Percentiles rank a stretch among this genome's conserved stretches.
Conservation (phyloP, 768 basidiomycete species). For the Sutorius australiensis region DNA sequence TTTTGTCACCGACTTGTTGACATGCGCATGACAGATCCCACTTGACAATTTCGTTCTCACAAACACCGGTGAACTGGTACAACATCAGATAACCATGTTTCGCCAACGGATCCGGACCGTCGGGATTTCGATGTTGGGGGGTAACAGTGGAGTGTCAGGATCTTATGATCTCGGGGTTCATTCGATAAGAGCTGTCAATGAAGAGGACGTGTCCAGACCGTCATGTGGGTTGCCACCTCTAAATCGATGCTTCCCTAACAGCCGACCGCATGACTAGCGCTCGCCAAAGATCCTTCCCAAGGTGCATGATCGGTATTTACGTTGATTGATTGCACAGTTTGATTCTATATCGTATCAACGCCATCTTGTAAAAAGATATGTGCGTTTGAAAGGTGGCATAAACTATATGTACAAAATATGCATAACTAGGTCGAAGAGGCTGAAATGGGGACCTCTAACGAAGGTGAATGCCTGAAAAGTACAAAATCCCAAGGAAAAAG, state of each 20-base stretch:
- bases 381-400: constrained; percentile 8
- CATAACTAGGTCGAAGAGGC: constrained; percentile 2
- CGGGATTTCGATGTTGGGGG: constrained; percentile 85
- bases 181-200: constrained; percentile 76
- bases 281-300: constrained; percentile 27
- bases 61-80: constrained; percentile 66
- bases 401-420: constrained; percentile 26
- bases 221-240: constrained; percentile 24
- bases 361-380: not conserved
- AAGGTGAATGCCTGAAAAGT: constrained; percentile 6
- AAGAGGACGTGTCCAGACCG: constrained; percentile 50
- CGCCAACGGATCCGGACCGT: constrained; percentile 72
- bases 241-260: not conserved
- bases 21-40: constrained; percentile 57
- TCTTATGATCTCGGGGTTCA: constrained; percentile 81
- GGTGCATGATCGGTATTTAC: constrained; percentile 14
- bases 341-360: not conserved
- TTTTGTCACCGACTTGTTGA: not conserved
- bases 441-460: constrained; percentile 4
- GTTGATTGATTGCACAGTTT: not conserved
- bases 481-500: constrained; percentile 14
- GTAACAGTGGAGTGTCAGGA: constrained; percentile 71
- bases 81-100: constrained; percentile 72
- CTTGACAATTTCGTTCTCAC: constrained; percentile 73
- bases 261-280: constrained; percentile 6